Evolutionary conservation across 805 yeast species (phyloP).

Genomic region (Priceomyces fermenticarens): DNA sequence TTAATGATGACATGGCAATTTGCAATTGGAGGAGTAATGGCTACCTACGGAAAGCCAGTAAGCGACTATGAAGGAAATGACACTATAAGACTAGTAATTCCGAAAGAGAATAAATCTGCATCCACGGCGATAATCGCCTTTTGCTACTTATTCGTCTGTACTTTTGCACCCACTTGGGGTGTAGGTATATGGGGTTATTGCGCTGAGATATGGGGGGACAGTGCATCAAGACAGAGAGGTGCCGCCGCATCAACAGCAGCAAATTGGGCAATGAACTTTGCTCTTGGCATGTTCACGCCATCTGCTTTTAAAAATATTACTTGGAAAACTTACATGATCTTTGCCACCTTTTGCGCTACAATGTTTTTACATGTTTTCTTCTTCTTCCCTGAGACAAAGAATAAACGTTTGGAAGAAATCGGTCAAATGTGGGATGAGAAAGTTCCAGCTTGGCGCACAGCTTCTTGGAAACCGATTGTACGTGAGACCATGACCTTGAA

Average conservation of each 20-base stretch:
- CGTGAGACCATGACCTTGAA: conserved; percentile 11
- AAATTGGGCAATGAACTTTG: conserved; percentile 68
- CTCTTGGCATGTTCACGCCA: conserved; percentile 69
- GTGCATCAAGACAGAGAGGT: conserved; percentile 62
- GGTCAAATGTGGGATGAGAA: conserved; percentile 37
- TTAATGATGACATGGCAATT: conserved; percentile 35
- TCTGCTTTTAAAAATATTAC: conserved; percentile 50
- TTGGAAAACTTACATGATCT: conserved; percentile 59
- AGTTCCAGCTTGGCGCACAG: conserved; percentile 35
- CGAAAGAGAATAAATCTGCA: conserved; percentile 27
- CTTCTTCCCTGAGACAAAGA: conserved; percentile 62
- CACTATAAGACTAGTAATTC: conserved; percentile 35
- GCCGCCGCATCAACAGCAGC: conserved; percentile 64
- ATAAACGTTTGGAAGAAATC: conserved; percentile 57
- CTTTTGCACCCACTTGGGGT: conserved; percentile 57
- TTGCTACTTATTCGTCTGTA: conserved; percentile 54
- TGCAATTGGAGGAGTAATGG: conserved; percentile 36
- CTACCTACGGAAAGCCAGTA: conserved; percentile 32
- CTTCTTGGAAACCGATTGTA: conserved; percentile 23
- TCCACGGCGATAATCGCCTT: conserved; percentile 48
- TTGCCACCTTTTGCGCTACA: conserved; percentile 50
- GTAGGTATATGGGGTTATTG: conserved; percentile 62
- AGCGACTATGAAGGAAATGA: conserved; percentile 28
- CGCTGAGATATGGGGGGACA: conserved; percentile 61
- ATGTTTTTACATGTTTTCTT: conserved; percentile 47